These are phyloP conservation scores for Erysimum cheiranthoides DNA, from an alignment of 345 rosid species.

Conservation along the genomic window DNA sequence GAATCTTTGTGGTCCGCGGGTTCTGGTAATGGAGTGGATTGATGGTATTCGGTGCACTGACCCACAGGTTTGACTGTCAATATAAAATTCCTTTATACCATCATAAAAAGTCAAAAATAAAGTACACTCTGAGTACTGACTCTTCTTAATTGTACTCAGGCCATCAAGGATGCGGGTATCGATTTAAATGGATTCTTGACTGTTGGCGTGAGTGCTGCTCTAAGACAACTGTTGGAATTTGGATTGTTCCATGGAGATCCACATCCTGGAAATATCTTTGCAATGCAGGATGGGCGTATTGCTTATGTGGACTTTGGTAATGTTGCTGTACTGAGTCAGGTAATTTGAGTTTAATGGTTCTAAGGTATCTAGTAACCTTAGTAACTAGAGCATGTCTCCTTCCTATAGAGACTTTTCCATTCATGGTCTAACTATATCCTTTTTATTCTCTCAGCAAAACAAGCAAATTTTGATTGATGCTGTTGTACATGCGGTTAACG, in stretches of 20 bases:
- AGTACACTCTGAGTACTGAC: conserved; percentile 24
- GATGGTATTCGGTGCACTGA: conserved; percentile 98
- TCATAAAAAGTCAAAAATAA: conserved; percentile 23
- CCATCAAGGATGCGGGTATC: conserved; percentile 86
- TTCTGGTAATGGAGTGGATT: conserved; percentile 98
- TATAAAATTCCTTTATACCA: conserved; percentile 27
- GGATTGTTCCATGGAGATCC: conserved; percentile 99
- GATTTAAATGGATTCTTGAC: conserved; percentile 90
- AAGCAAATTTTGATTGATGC: conserved; percentile 98
- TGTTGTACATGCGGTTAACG: conserved; percentile 98
- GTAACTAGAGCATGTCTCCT: background rate
- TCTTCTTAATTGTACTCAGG: conserved; percentile 55
- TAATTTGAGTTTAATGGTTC: conserved; percentile 42
- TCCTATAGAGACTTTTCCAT: background rate
- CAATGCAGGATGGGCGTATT: conserved; percentile 96
- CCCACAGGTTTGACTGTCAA: conserved; percentile 70
- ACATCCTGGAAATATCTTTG: conserved; percentile 98
- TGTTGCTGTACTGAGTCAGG: conserved; percentile 99
- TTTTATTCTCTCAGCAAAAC: conserved; percentile 75
- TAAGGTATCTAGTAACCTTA: conserved; percentile 11
- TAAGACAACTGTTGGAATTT: conserved; percentile 88
- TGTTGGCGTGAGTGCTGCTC: conserved; percentile 97
- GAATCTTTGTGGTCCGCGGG: conserved; percentile 86
- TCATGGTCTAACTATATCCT: conserved; percentile 27
- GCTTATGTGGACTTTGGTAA: conserved; percentile 99